A percentile compares a stretch with the other conserved stretches of the same genome.
These are phyloP conservation scores for Gloeostereum incarnatum DNA, from an alignment of 768 basidiomycete species.

Conservation along the genomic window DNA sequence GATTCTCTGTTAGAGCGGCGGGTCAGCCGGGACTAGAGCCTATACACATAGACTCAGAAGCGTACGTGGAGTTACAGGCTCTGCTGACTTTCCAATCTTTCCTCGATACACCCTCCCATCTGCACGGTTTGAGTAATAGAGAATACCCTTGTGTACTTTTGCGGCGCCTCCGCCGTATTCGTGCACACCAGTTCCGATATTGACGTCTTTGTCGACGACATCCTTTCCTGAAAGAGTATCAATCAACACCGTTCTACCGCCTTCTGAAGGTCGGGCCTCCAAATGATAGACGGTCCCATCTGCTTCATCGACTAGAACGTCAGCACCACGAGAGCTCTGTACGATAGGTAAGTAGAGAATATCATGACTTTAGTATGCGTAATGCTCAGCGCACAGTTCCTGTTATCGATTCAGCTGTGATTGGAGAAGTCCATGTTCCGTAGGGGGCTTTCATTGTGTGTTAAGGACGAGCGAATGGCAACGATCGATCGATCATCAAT, in stretches of 20 bases:
- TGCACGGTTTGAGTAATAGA: constrained; percentile 44
- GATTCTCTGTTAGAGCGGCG: constrained; percentile 24
- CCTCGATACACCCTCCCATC: constrained; percentile 42
- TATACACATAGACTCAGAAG: constrained; percentile 18
- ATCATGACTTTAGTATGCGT: too few species aligned
- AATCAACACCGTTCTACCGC: constrained; percentile 46
- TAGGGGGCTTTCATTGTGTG: constrained; percentile 43
- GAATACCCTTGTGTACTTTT: constrained; percentile 29
- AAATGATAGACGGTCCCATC: constrained; percentile 39
- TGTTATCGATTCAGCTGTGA: constrained; percentile 42
- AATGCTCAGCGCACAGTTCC: constrained; percentile 20
- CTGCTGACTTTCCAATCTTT: constrained; percentile 20
- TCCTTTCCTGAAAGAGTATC: constrained; percentile 39
- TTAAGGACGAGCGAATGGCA: too few species aligned
- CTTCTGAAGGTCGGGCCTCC: constrained; percentile 48
- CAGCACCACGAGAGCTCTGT: constrained; percentile 26
- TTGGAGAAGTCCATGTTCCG: constrained; percentile 54
- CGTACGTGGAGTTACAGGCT: constrained; percentile 59
- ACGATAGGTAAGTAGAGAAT: not conserved
- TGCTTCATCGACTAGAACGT: constrained; percentile 44
- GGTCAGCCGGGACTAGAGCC: constrained; percentile 5
- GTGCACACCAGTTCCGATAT: constrained; percentile 50
- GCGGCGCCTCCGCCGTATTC: constrained; percentile 61
- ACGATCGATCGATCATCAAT: too few species aligned
- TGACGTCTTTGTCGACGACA: constrained; percentile 44